Evolutionary conservation across 2,329 filamentous ascomycete species (phyloP), one percentile per base, ranked within the genome.

Genomic region (Whalleya microplaca): DNA sequence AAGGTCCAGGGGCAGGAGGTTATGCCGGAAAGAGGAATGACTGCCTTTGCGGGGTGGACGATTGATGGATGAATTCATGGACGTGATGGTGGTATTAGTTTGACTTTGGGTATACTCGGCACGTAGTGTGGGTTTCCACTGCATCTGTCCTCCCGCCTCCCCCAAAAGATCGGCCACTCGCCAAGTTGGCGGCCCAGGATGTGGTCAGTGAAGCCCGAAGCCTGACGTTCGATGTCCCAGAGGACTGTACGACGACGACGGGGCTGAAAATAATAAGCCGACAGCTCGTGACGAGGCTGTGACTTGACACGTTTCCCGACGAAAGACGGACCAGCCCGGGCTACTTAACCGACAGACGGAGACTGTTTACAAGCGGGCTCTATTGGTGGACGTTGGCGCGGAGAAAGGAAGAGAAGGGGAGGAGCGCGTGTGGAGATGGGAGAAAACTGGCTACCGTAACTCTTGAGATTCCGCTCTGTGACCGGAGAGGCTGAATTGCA

Each of bases 1-100:
- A 62, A 59, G 50, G 61, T 61, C 63, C 59, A 65, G 62, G 62
- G 59, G 62, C 63, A 66, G 65, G 65, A 66, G 55, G 63, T 67
- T 69, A 69, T 67, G 66, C 67, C 69, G 62, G 66, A 69, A 68
- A 66, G 66, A 70, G 69, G 61, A 70, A 68, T 69, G 61, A 69
- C 66, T 66, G 63, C 64, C 66, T 72, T 37, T 71, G 68, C 66
- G 69, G 69, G 68, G 66, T 68, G 67, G 57, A 61, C 59, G 59
- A 64, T 64, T 64, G 69, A 70, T 71, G 67, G 69, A 69, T 70
- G 67, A 70, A 70, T 69, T 69, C 68, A 70, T 70, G 64, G 64
- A 65, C 64, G 66, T 63, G 58, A 64, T 64, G 57, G 61, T 64
- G 62, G 67, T 63, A 68, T 70, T 55, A 67, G 53, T n/a, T 64